phyloP scores from a whole-genome alignment of 257 asterid genomes.

The Echites panduratus region DNA sequence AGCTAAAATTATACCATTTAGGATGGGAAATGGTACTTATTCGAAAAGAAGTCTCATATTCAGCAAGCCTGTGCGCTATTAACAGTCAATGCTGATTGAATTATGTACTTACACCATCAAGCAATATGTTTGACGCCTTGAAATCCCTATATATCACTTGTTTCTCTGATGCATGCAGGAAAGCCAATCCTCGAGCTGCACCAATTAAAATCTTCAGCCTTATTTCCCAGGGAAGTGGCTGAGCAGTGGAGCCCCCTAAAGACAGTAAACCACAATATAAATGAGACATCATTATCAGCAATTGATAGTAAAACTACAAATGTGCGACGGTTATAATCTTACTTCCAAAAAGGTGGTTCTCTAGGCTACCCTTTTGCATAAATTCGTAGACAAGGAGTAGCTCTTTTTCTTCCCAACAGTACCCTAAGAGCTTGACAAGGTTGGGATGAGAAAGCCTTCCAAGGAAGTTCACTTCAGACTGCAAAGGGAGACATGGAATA shows the following conservation, averaged over 20 bases:
- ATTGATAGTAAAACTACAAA: background rate
- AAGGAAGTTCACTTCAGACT: constrained; percentile 83
- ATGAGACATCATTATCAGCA: background rate
- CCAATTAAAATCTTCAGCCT: constrained; percentile 56
- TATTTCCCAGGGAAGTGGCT: constrained; percentile 68
- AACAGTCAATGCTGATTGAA: background rate
- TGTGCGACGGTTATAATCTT: constrained; percentile 18
- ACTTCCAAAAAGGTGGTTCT: constrained; percentile 95
- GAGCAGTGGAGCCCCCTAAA: constrained; percentile 67
- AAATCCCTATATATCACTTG: constrained; percentile 70
- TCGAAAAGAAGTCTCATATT: background rate
- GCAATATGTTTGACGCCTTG: constrained; percentile 78
- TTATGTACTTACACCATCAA: constrained; percentile 51
- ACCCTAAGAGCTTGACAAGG: constrained; percentile 78
- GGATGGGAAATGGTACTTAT: background rate
- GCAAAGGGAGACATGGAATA: constrained; percentile 19
- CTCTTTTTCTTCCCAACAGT: constrained; percentile 75
- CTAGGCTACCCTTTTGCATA: constrained; percentile 95
- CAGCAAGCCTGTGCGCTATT: background rate
- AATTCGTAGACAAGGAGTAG: constrained; percentile 78
- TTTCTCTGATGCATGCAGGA: constrained; percentile 51
- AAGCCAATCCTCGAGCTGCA: constrained; percentile 72
- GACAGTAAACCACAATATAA: constrained; percentile 2
- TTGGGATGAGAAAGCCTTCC: constrained; percentile 79
- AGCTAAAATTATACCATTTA: background rate